These are phyloP conservation scores for Aspergillus sp. DNA, from an alignment of 2,329 filamentous ascomycete species.

Conservation along the genomic window DNA sequence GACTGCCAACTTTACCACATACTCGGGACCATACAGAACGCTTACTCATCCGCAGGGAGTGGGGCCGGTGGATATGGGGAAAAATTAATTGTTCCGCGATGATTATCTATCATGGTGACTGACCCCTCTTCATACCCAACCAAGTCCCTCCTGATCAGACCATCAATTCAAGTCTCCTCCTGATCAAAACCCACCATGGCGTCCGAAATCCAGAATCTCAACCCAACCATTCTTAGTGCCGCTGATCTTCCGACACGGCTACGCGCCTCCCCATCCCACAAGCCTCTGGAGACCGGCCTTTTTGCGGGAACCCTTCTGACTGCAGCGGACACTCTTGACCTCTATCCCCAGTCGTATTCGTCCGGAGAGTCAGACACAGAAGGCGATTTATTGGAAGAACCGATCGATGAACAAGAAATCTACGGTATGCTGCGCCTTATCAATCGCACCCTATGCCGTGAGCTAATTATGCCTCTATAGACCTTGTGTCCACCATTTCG, in stretches of 20 bases:
- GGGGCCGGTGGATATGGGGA: not conserved
- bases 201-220: slow-evolving; percentile 54
- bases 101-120: too few species aligned
- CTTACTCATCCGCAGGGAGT: too few species aligned
- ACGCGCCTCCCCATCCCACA: slow-evolving; percentile 41
- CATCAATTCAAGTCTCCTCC: not conserved
- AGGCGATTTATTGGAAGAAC: slow-evolving; percentile 66
- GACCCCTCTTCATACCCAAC: too few species aligned
- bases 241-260: slow-evolving; percentile 83
- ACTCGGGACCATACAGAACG: too few species aligned
- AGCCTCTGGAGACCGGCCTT: slow-evolving; percentile 39
- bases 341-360: slow-evolving; percentile 36
- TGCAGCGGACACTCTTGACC: slow-evolving; percentile 50
- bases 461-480: slow-evolving; percentile 44
- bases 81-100: slow-evolving; percentile 2
- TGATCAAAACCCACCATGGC: slow-evolving; percentile 20
- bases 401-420: slow-evolving; percentile 95
- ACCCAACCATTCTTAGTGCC: slow-evolving; percentile 85
- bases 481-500: slow-evolving; percentile 90
- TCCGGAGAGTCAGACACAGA: slow-evolving; percentile 44
- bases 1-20: too few species aligned
- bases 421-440: slow-evolving; percentile 60
- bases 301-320: slow-evolving; percentile 54
- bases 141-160: too few species aligned
- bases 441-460: not conserved